Evolutionary conservation across 2,329 filamentous ascomycete genomes (phyloP), one percentile per base, ranked within the genome.

Genomic region (Phaeosphaeria sp.): DNA sequence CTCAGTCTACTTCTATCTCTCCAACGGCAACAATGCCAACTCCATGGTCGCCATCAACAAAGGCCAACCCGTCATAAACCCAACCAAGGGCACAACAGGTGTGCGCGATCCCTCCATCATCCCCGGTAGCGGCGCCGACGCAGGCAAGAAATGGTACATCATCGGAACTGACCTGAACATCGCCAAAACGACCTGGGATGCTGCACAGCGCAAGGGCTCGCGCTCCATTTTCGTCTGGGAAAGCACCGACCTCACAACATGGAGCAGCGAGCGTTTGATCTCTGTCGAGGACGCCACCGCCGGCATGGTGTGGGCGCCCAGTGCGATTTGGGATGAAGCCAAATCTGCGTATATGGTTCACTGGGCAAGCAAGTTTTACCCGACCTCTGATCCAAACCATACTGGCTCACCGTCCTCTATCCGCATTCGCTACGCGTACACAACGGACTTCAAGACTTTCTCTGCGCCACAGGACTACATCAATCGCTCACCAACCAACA

Each of bases 301-400:
- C 0, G 84, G 84, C 3, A 86, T 86, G 84, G 83, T 85, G 0
- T 87, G 84, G 84, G 84, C 84, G 0, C 85, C 84, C 0, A 81
- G 83, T 50, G 84, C 84, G 0, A 80, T 86, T 51, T 86, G 80
- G 79, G 83, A 86, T 60, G 73, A 77, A 0, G 69, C 73, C 1
- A 79, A 81, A 64, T 65, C 69, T 17, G 76, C 80, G 44, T 84
- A 81, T 67, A 78, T 81, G 18, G 77, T 84, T 46, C 81, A 82
- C 68, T 84, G 82, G 83, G 74, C 83, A 0, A 78, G 78, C 6
- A 76, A 80, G 15, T 73, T 76, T 53, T 86, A 86, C 57, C 63
- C 78, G 1, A 61, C 79, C 2, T 79, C 77, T 5, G 85, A 87
- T 55, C 65, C 80, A 0, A 55, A 69, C 0, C 85, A 87, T 64